Conservation (phyloP, 306 rosid genomes). For the Cyamopsis tetragonoloba region DNA sequence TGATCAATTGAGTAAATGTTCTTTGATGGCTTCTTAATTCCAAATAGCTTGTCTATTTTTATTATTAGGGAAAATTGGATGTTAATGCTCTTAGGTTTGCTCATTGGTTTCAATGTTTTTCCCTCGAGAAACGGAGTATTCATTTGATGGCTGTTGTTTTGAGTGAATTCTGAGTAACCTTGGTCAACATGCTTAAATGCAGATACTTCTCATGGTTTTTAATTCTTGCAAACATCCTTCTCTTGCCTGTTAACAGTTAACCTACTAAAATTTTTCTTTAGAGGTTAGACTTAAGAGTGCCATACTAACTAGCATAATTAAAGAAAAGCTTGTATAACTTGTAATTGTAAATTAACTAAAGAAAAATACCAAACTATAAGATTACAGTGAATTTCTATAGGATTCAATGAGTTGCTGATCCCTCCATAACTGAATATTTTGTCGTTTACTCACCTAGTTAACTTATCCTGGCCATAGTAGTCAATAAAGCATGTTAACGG, state of each 20-base stretch:
- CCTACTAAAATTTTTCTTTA: not conserved
- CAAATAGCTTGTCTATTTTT: not conserved
- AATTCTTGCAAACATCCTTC: not conserved
- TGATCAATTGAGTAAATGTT: not conserved
- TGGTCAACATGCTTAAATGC: not conserved
- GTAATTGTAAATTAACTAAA: not conserved
- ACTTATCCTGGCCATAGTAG: too few relatives aligned
- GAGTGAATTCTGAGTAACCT: not conserved
- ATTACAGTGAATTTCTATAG: not conserved
- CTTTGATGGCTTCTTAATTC: not conserved
- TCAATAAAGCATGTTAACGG: too few relatives aligned
- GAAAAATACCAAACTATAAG: not conserved
- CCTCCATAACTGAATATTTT: not conserved
- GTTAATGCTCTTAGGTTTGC: constrained; percentile 13
- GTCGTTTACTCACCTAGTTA: not conserved
- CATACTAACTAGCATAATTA: not conserved
- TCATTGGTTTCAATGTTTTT: constrained; percentile 9
- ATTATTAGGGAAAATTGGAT: not conserved
- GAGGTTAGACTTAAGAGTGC: not conserved
- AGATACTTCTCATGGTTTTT: not conserved
- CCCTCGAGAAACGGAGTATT: not conserved
- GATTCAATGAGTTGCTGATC: not conserved
- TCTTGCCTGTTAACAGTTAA: not conserved
- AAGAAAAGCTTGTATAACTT: not conserved
- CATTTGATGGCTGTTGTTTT: not conserved